Evolutionary conservation across 352 stramenopile species (phyloP), one percentile per base, ranked within the genome.

Genomic region (Globisporangium nagaii): DNA sequence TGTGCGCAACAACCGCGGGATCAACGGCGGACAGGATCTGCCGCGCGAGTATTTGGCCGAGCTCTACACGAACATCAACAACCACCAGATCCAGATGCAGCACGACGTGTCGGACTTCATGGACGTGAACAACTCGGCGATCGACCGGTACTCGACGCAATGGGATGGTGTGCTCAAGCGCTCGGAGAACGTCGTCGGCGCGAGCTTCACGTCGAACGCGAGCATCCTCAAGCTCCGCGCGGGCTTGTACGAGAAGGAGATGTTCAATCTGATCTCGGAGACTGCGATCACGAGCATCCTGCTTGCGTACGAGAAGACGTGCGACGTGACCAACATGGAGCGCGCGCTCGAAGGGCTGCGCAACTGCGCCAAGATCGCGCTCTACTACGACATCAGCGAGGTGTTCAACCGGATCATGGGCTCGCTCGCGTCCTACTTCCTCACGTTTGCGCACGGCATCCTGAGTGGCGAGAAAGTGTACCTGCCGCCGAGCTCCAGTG

Each of bases 51-150:
- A 93, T 57, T 48, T 93, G 49, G 76, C 68, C 8, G 67, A 79
- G 32, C 43, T 95, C 47, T 95, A 93, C 62, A 73, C 87, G 54
- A 89, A 91, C 59, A 93, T 95, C 32, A 50, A 81, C 17, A 60
- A 86, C 13, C 79, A 88, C 50, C 75, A 95, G 59, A 95, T 95
- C 55, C 79, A 95, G 65, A 95, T 95, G 85, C 83, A 93, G 60
- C 79, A 88, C 30, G 85, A 95, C 43, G 82, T 93, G 28, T 90
- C 81, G 0, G 83, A 93, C 52, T 83, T 93, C 30, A 88, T 83
- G 61, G 74, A 89, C 25, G 70, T 77, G 9, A 59, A 52, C 0
- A 76, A 68, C 6, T 84, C 75, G 15, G 73, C 79, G 0, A 82
- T 92, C 15, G 84, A 95, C n/a, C 70, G 80, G 28, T 95, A 93